Percentiles rank a stretch among this genome's conserved stretches.
Evolutionary conservation across 176 grass and related monocot genomes (phyloP).

Genomic region (Rhynchospora breviuscula): DNA sequence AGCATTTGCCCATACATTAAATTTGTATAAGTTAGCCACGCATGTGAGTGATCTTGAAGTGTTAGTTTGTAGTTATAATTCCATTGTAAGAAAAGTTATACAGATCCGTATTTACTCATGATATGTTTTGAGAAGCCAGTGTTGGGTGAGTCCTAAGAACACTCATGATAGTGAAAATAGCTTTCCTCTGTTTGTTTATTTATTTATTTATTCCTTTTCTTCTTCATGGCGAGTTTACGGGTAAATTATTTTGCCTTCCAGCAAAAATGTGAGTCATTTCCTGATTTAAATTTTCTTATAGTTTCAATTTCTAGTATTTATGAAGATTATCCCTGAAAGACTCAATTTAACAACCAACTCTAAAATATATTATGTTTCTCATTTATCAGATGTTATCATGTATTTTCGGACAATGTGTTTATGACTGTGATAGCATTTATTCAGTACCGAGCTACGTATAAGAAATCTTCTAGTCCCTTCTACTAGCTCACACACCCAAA

Average conservation of each 20-base stretch:
- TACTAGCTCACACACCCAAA: constrained; percentile 63
- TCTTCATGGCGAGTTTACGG: background rate
- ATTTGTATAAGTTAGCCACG: background rate
- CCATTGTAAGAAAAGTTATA: too few species aligned
- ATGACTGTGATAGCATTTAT: constrained; percentile 77
- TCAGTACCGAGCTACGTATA: constrained; percentile 61
- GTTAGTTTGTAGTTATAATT: too few species aligned
- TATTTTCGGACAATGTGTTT: constrained; percentile 69
- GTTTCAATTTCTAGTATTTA: background rate
- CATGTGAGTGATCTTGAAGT: too few species aligned
- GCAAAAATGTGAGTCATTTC: background rate
- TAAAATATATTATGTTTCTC: background rate
- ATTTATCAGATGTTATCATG: background rate
- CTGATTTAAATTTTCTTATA: too few species aligned
- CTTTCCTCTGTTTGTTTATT: background rate
- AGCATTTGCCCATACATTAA: background rate
- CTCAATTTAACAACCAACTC: background rate
- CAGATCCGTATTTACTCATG: background rate
- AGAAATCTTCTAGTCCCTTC: constrained; percentile 64
- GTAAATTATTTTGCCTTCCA: background rate
- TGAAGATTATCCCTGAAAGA: background rate
- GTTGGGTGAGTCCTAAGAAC: background rate
- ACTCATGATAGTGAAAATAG: background rate
- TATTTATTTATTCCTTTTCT: background rate
- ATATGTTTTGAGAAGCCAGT: background rate